Conservation (phyloP, 768 basidiomycete species). For the Tubosaeta brunneosetosa region DNA sequence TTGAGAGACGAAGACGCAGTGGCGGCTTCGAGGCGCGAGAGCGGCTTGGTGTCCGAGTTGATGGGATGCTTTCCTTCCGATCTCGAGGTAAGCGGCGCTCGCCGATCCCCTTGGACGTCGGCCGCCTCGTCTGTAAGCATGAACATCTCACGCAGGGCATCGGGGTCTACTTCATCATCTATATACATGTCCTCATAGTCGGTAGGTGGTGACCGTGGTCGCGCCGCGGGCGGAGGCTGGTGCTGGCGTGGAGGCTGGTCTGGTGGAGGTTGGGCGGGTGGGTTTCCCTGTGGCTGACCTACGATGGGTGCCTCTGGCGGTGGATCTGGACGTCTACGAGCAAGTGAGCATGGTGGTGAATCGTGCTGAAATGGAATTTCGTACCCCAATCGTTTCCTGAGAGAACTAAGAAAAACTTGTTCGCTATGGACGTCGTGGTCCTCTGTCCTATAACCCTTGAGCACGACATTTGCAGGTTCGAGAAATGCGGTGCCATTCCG, state of each 20-base stretch:
- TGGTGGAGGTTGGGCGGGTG: constrained; percentile 10
- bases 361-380: constrained; percentile 13
- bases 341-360: not conserved
- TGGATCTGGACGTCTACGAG: constrained; percentile 25
- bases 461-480: constrained; percentile 58
- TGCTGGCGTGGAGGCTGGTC: constrained; percentile 13
- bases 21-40: not conserved
- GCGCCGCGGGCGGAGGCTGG: constrained; percentile 7
- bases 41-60: not conserved
- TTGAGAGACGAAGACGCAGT: constrained; percentile 10
- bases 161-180: constrained; percentile 29
- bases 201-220: constrained; percentile 9
- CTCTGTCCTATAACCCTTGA: constrained; percentile 58
- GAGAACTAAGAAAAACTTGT: constrained; percentile 53
- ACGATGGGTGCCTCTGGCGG: constrained; percentile 9
- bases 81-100: not conserved
- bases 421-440: constrained; percentile 61
- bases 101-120: constrained; percentile 1
- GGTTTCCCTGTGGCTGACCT: constrained; percentile 10
- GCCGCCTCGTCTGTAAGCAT: constrained; percentile 15
- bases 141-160: constrained; percentile 23
- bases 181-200: constrained; percentile 21
- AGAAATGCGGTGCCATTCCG: constrained; percentile 73
- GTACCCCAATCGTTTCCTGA: constrained; percentile 68
- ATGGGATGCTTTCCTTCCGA: constrained; percentile 2